Evolutionary conservation across 2,329 filamentous ascomycete genomes (phyloP).

Genomic region (Neofusicoccum parvum): DNA sequence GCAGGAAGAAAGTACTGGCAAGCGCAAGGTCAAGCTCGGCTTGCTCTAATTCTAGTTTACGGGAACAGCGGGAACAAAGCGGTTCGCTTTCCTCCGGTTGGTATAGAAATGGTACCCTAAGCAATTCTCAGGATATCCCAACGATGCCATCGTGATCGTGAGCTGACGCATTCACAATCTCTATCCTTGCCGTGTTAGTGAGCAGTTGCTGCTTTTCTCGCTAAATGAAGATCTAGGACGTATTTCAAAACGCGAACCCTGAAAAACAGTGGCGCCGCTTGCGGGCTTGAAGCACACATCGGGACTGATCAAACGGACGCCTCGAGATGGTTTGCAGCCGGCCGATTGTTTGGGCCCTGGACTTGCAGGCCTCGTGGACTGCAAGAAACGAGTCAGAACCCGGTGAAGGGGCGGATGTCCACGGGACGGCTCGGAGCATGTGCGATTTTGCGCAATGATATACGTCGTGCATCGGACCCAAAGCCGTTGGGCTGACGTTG

Average conservation of each 20-base stretch:
- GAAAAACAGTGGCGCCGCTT: background rate
- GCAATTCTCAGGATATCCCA: background rate
- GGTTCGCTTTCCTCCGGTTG: background rate
- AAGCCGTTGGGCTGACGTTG: background rate
- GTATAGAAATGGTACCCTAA: background rate
- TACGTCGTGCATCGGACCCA: background rate
- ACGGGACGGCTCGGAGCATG: slow-evolving; percentile 16
- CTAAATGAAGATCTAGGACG: background rate
- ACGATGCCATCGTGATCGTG: background rate
- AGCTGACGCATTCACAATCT: background rate
- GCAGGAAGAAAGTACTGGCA: slow-evolving; percentile 93
- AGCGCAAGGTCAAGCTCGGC: slow-evolving; percentile 81
- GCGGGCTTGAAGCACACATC: too few species aligned
- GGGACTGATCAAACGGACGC: background rate
- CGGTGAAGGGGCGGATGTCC: background rate
- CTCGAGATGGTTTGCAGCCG: background rate
- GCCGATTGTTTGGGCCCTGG: background rate
- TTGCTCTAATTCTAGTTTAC: slow-evolving; percentile 36
- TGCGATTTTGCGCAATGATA: slow-evolving; percentile 16
- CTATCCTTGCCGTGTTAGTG: background rate
- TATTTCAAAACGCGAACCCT: background rate
- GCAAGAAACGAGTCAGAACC: background rate
- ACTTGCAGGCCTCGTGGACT: slow-evolving; percentile 1
- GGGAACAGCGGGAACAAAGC: background rate
- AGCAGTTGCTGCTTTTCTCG: background rate